Conservation (phyloP, 164 flowering plant genomes). For the Brasenia schreberi region DNA sequence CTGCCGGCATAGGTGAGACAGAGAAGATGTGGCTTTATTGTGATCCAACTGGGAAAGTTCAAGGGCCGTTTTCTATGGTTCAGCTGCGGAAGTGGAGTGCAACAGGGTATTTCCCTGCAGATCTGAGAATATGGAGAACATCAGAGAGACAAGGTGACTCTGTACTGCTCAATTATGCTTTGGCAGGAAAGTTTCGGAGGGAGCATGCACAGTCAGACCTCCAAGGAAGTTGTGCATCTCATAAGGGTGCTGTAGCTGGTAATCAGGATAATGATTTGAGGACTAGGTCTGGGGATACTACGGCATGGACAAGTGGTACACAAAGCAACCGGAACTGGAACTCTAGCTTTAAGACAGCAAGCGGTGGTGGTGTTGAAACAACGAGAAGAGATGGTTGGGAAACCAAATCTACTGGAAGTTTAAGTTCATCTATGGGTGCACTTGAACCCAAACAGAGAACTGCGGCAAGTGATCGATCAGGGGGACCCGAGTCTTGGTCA, state of each 20-base stretch:
- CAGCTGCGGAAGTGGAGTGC: conserved; percentile 89
- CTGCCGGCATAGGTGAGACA: conserved; percentile 18
- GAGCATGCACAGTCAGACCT: conserved; percentile 5
- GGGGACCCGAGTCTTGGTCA: background rate
- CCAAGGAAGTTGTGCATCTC: background rate
- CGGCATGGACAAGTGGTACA: background rate
- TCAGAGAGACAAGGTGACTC: conserved; percentile 50
- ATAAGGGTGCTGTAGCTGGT: background rate
- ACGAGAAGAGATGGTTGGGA: background rate
- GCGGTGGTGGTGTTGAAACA: background rate
- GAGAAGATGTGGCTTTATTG: conserved; percentile 84
- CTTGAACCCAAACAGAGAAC: background rate
- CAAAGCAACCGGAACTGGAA: background rate
- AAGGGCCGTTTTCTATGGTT: conserved; percentile 90
- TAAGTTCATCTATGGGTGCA: conserved; percentile 4
- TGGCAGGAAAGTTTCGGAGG: conserved; percentile 44
- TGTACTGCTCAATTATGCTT: conserved; percentile 49
- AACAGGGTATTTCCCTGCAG: conserved; percentile 73
- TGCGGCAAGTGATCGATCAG: background rate
- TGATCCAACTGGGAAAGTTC: conserved; percentile 81
- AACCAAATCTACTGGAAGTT: conserved; percentile 16
- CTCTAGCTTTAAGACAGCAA: too few relatives aligned
- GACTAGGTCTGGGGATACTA: background rate
- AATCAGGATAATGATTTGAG: background rate
- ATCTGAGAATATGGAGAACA: conserved; percentile 61